Evolutionary conservation across 2,329 filamentous ascomycete genomes (phyloP), one percentile per base, ranked within the genome.

Genomic region (Pseudocercospora musae): DNA sequence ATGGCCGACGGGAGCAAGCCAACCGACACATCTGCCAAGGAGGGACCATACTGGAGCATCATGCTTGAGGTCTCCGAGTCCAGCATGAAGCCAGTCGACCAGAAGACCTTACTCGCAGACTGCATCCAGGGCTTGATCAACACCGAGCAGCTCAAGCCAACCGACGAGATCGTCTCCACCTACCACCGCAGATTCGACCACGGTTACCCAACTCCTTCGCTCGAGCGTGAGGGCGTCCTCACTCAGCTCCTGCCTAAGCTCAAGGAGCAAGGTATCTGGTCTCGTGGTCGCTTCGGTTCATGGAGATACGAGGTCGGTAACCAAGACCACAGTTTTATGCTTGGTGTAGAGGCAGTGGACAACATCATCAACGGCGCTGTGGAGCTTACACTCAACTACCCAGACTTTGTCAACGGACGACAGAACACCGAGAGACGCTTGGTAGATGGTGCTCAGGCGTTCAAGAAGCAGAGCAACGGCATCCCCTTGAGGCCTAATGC

Each of bases 11-110:
- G 95, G 77, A 90, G 87, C 79, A 91, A 92, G 81, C 86, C 92
- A 62, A 79, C 83, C 65, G 90, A 86, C 71, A 83, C 82, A 56
- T 87, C 90, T 74, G 80, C 91, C 64, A 85, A 95, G 83, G 86
- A 90, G 74, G 95, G 95, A 33, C 95, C 95, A 46, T 99, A 99
- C 87, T 99, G 95, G 95, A 98, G 94, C 68, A 96, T 99, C 84
- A 99, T 99, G 95, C 82, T 99, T 71, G 95, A 99, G 81, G 90
- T 99, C 65, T 98, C 95, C 31, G 91, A 99, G 81, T 98, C 94
- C 31, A 87, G 86, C 74, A 87, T 96, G 89, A 99, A 99, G 86
- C 91, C 92, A 42, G 93, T 98, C 31, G 88, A 98, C 78, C 82
- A 90, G 72, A 87, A 87, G 72, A 96, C 89, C 78, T 80, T 99